Conservation (phyloP, 2,329 filamentous ascomycete species). For the Beauveria medogensis region DNA sequence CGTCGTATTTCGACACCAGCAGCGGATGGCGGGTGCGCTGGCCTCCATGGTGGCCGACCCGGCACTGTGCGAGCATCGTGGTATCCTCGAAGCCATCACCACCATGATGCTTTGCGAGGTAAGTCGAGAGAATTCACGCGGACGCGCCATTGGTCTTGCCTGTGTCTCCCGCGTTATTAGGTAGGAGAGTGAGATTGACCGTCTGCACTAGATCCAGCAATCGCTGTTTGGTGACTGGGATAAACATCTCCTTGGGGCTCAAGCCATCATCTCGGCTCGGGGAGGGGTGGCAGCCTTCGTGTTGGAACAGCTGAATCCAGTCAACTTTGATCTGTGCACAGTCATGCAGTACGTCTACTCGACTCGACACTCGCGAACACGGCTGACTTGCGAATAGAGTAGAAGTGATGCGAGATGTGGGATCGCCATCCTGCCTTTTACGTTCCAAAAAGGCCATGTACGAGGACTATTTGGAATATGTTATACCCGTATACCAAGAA, state of each 20-base stretch:
- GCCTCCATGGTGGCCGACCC: conserved; percentile 6
- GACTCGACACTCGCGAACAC: not conserved
- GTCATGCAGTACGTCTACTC: conserved; percentile 6
- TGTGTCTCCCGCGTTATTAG: too few relatives aligned
- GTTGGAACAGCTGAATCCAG: not conserved
- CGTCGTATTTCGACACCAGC: conserved; percentile 10
- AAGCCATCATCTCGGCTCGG: conserved; percentile 11
- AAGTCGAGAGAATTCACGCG: too few relatives aligned
- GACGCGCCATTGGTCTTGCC: too few relatives aligned
- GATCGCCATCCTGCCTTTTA: not conserved
- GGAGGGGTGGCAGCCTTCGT: not conserved
- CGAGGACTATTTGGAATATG: not conserved
- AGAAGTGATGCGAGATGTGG: conserved; percentile 6
- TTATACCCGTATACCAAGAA: conserved; percentile 1
- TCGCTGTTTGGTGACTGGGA: conserved; percentile 14
- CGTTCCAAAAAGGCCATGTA: not conserved
- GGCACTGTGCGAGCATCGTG: not conserved
- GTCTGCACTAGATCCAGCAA: conserved; percentile 10
- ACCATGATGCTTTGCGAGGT: conserved; percentile 11
- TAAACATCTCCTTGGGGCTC: conserved; percentile 11
- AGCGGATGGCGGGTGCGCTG: conserved; percentile 6
- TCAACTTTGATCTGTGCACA: conserved; percentile 5
- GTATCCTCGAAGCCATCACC: conserved; percentile 4
- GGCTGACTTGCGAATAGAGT: not conserved
- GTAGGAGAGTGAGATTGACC: not conserved